phyloP scores from a whole-genome alignment of 371 early-diverging fungal species.

The Haplosporangium sp. region DNA sequence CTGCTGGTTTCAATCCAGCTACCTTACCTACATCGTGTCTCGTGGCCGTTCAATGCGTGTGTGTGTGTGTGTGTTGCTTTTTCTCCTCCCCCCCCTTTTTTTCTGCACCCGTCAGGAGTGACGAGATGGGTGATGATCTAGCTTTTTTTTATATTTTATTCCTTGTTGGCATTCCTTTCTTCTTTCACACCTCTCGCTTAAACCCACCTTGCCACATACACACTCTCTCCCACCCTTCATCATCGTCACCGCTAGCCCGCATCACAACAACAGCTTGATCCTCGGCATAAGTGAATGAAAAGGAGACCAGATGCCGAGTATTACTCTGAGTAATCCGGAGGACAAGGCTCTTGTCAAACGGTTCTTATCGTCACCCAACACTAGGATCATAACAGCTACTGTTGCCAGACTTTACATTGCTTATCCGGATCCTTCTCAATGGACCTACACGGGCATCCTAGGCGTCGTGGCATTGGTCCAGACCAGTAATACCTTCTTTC shows the following conservation, averaged over 20 bases:
- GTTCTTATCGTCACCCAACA: conserved; percentile 58
- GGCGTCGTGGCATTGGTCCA: conserved; percentile 83
- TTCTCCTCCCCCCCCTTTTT: no score
- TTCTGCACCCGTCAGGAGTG: no score
- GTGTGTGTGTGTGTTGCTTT: no score
- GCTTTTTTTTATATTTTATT: no score
- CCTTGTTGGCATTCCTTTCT: no score
- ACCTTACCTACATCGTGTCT: no score
- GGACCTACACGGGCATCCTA: conserved; percentile 80
- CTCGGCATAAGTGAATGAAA: not conserved
- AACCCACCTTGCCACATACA: not conserved
- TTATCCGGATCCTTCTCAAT: conserved; percentile 72
- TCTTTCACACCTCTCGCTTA: not conserved
- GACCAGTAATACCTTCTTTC: conserved; percentile 64
- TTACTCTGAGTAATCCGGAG: conserved; percentile 63
- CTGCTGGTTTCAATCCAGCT: no score
- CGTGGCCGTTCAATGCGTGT: no score
- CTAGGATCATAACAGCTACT: conserved; percentile 84
- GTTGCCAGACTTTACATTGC: conserved; percentile 87
- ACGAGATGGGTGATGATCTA: no score
- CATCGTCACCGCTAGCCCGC: not conserved
- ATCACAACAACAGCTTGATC: not conserved
- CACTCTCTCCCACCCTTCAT: not conserved
- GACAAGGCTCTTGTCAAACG: conserved; percentile 69
- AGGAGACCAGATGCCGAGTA: conserved; percentile 60